These are phyloP conservation scores for Phytomonas sp. DNA, from an alignment of 208 protist species.

Conservation along the genomic window DNA sequence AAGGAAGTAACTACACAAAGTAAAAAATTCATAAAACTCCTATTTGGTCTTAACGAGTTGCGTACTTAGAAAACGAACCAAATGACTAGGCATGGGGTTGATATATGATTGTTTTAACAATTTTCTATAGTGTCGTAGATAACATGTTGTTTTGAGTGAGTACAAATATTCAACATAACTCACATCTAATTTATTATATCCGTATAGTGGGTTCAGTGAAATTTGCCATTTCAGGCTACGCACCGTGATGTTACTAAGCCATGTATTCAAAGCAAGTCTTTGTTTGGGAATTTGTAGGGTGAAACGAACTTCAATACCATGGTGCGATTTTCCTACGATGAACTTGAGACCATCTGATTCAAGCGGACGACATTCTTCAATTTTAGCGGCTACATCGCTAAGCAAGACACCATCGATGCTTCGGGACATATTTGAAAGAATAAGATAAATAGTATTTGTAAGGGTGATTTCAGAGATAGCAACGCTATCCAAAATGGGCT, in stretches of 20 bases:
- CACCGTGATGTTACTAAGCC: constrained; percentile 61
- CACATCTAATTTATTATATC: constrained; percentile 45
- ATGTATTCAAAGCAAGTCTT: constrained; percentile 48
- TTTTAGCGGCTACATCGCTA: constrained; percentile 26
- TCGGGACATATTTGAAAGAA: constrained; percentile 56
- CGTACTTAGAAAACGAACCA: constrained; percentile 53
- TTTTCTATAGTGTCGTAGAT: constrained; percentile 27
- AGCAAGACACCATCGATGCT: constrained; percentile 59
- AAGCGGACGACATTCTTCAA: constrained; percentile 65
- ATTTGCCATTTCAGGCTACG: constrained; percentile 78
- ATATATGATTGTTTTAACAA: constrained; percentile 54
- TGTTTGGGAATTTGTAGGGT: constrained; percentile 28
- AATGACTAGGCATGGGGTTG: constrained; percentile 43
- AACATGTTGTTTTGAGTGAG: constrained; percentile 55
- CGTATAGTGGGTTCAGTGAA: constrained; percentile 28
- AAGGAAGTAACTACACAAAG: not conserved
- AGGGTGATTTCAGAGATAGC: constrained; percentile 63
- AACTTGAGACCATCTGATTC: constrained; percentile 33
- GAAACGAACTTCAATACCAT: constrained; percentile 49
- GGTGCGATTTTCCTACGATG: constrained; percentile 19
- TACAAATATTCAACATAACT: constrained; percentile 80
- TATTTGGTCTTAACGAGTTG: constrained; percentile 23
- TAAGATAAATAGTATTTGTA: constrained; percentile 60
- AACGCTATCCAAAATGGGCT: constrained; percentile 40
- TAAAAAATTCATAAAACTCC: constrained; percentile 1